Percentiles rank a stretch among this genome's conserved stretches.
Conservation (phyloP, 495 filamentous ascomycete species). For the Evansstolkia leycettana region DNA sequence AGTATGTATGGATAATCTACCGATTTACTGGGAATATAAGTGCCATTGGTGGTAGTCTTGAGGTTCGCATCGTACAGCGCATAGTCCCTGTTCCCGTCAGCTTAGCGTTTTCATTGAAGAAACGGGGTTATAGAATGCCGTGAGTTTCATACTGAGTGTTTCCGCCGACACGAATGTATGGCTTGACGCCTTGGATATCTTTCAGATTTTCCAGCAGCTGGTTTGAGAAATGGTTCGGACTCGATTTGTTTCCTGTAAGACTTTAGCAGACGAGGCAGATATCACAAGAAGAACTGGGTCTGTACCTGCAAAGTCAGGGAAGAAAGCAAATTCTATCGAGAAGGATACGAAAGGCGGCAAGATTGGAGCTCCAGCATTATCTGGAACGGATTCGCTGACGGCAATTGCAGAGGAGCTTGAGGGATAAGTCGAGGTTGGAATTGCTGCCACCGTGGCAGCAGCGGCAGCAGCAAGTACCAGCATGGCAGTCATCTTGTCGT, state of each 20-base stretch:
- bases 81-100: slow-evolving; percentile 31
- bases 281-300: no score
- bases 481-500: no score
- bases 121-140: neutral
- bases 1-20: slow-evolving; percentile 50
- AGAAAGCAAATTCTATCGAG: slow-evolving; percentile 17
- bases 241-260: slow-evolving; percentile 11
- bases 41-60: slow-evolving; percentile 40
- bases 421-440: slow-evolving; percentile 2
- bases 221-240: slow-evolving; percentile 15
- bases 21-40: slow-evolving; percentile 33
- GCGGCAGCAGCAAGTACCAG: neutral
- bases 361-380: slow-evolving; percentile 7
- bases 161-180: slow-evolving; percentile 16
- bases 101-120: neutral
- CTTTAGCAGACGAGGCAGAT: no score
- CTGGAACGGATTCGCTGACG: slow-evolving; percentile 6
- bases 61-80: slow-evolving; percentile 47
- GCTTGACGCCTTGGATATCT: slow-evolving; percentile 14
- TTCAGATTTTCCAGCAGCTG: slow-evolving; percentile 14
- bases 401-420: slow-evolving; percentile 4
- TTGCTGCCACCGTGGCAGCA: slow-evolving; percentile 5
- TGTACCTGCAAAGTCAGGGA: slow-evolving; percentile 17
- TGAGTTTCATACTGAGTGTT: slow-evolving; percentile 14
- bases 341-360: slow-evolving; percentile 16